Base-by-base conservation (phyloP, 2,329 filamentous ascomycete genomes). In the Neurospora crassa region DNA sequence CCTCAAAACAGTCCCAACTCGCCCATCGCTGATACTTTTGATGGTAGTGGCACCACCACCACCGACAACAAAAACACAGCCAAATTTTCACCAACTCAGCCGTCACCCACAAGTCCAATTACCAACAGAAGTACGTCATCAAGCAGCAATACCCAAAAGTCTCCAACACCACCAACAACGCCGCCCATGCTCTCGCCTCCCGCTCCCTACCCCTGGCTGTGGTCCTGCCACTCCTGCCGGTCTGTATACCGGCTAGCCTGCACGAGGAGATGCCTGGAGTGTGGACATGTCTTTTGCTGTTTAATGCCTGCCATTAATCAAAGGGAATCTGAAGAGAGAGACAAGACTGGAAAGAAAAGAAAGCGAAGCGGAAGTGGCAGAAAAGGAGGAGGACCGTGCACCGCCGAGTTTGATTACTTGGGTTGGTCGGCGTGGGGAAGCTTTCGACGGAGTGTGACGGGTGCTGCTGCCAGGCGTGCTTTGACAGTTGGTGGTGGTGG, bases 261-360 rank as follows among this genome's bases (percentile, higher is more conserved):
- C 72, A 83, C 81, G 67, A 78, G 79, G 11, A 77, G 79, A 29
- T 81, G 83, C 69, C 79, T 84, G 67, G 76, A 79, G 47, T 82
- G 82, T 77, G 76, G 76, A 70, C 80, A 82, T 76, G 68, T 68
- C 40, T 78, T 80, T 72, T 83, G 82, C 76, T 77, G 76, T 34
- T 73, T 74, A 0, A 75, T 77, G 24, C 29, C 67, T 7, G 76
- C 76, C 37, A n/a, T 72, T 3, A 68, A 37, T 6, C 24, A 37
- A 63, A 29, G 14, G 2, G 53, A 16, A 3, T 37, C 53, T 68
- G 24, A 71, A 74, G 40, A 40, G 70, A 40, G 41, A 69, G 4
- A 47, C 40, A 34, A 53, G 37, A 41, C 42, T 3, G 24, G 68
- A 11, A 70, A 43, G 24, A 29, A 67, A 63, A 8, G 53, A 20